Evolutionary conservation across 129 eudicot genomes (phyloP), one percentile per base, ranked within the genome.

Genomic region (carrot (Daucus carota)): DNA sequence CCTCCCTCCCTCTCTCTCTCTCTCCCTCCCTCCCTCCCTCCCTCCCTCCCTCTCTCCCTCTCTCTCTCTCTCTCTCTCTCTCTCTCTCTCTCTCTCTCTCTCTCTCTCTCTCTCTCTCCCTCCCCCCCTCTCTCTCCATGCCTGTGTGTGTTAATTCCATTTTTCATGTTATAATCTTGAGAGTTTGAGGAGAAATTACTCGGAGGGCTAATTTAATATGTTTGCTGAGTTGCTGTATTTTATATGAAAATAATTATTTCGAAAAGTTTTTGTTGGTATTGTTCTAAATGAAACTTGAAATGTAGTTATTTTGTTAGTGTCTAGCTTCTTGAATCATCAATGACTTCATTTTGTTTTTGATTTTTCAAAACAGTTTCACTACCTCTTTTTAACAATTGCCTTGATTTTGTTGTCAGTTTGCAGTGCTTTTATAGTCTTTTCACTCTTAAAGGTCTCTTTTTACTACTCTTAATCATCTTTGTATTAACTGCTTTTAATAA

Each of bases 251-350:
- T 32, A 17, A 42, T 59, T 54, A 28, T 60, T 59, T 60, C 18
- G 36, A 12, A 75, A 77, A 31, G 41, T 31, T 45, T 31, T 73
- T 80, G 24, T 34, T 42, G 80, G 59, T 36, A 75, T 52, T n/a
- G n/a, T n/a, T n/a, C n/a, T n/a, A n/a, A n/a, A n/a, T n/a, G n/a
- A n/a, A n/a, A n/a, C n/a, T 62, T 81, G 34, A 28, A 33, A 54
- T 84, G 59, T 85, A 38, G 76, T 69, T 65, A 45, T 9, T 71
- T 72, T 74, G 78, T 54, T 38, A 69, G 22, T 62, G 47, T 1
- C 40, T 36, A 31, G 78, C 43, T 63, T 42, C 59, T 59, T 45
- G 28, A 71, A 24, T 66, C 68, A 34, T 48, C 13, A 73, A 29
- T 50, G 74, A 12, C 73, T 80, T 50, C 0, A 40, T 4, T 40